Base-by-base conservation (phyloP, 352 stramenopile species). In the Pythium insidiosum region DNA sequence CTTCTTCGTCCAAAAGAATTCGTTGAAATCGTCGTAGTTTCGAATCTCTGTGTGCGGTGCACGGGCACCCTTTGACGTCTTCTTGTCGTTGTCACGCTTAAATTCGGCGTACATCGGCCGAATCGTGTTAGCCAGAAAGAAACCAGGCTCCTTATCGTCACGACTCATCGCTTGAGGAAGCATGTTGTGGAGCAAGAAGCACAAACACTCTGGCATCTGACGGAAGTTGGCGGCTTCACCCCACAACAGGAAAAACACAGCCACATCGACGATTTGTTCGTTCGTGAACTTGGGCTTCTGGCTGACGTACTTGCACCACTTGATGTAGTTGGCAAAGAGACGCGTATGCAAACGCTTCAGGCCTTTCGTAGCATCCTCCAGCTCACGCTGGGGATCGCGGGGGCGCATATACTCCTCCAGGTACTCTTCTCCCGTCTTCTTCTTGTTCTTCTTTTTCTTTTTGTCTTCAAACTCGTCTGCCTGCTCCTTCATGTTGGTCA, bases 21-120 rank as follows among this genome's bases (percentile, higher is more conserved):
- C 80, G 56, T 93, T 93, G 38, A 93, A 93, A 43, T 93, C 80
- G 33, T 93, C 80, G 53, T 93, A 93, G 60, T 90, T 90, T 12
- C 80, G 75, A 29, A 93, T 89, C 45, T 93, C 71, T 6, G 53
- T 37, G 50, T 93, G 80, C 11, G 75, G 47, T 7, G 80, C 77
- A 5, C 80, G 75, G 10, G 71, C 72, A 12, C 80, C 80, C 50
- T 89, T 80, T 6, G 71, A 58, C 5, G 80, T 93, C 60, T 93
- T 93, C 63, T 93, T 93, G 70, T 90, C 78, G 35, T 88, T 89
- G 50, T 93, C 80, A 23, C 82, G 81, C 64, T 89, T 90, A 16
- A 93, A 21, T 49, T 93, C 80, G 3, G 33, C 34, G 65, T 89
- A 88, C 66, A 93, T 88, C 0, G 80, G 80, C 6, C 80, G 77